Percentiles rank a stretch among this genome's conserved stretches.
Evolutionary conservation across 2,329 filamentous ascomycete species (phyloP).

Genomic region (Ascocoryne sarcoides): DNA sequence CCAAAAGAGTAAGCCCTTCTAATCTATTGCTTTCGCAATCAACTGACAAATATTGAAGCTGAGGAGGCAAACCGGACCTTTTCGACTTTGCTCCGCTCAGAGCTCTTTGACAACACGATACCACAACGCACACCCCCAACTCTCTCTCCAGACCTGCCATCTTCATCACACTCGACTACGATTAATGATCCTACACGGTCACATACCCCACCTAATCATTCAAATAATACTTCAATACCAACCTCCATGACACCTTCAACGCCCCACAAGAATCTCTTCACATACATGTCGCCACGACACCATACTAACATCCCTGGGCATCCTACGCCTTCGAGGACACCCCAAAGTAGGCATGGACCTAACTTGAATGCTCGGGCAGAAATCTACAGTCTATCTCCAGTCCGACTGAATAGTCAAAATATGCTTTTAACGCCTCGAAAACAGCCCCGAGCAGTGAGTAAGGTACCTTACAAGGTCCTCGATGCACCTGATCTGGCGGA

Average conservation of each 20-base stretch:
- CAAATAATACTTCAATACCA: slow-evolving; percentile 52
- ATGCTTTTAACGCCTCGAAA: slow-evolving; percentile 87
- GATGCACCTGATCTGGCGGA: slow-evolving; percentile 94
- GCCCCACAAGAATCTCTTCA: slow-evolving; percentile 94
- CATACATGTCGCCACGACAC: slow-evolving; percentile 69
- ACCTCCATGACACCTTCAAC: slow-evolving; percentile 82
- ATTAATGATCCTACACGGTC: slow-evolving; percentile 62
- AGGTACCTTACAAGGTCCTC: slow-evolving; percentile 95
- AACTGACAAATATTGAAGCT: slow-evolving; percentile 37
- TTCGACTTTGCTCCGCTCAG: slow-evolving; percentile 75
- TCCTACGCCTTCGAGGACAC: slow-evolving; percentile 80
- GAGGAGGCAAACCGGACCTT: slow-evolving; percentile 95
- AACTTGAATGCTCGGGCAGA: slow-evolving; percentile 87
- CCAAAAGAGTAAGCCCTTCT: slow-evolving; percentile 63
- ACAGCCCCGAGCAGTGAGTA: slow-evolving; percentile 82
- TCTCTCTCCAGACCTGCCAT: slow-evolving; percentile 47
- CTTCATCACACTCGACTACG: slow-evolving; percentile 42
- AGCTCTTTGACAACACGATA: slow-evolving; percentile 85
- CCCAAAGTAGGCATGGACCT: slow-evolving; percentile 76
- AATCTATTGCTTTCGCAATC: background rate
- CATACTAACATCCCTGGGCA: slow-evolving; percentile 66
- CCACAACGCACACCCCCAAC: slow-evolving; percentile 66
- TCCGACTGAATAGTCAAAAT: slow-evolving; percentile 84
- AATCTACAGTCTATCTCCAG: slow-evolving; percentile 90
- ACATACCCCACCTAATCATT: slow-evolving; percentile 69